Percentiles rank a stretch among this genome's conserved stretches.
Evolutionary conservation across 306 rosid genomes (phyloP).

Genomic region (Canavalia ensiformis): DNA sequence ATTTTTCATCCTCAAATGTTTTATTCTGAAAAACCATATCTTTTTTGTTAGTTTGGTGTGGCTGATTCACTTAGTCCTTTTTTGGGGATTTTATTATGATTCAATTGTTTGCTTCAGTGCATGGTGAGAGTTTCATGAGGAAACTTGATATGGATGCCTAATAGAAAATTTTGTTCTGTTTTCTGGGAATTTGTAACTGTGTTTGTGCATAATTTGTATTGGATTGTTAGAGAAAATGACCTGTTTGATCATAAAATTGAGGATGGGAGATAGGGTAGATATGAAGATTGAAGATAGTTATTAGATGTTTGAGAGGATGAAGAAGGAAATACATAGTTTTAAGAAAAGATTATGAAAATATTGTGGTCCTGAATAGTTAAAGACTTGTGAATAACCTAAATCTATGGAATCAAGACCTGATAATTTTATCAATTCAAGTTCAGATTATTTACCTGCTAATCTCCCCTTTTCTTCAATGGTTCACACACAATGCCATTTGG

Average conservation of each 20-base stretch:
- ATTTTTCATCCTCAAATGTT: not conserved
- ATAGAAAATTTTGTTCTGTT: conserved; percentile 12
- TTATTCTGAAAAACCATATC: not conserved
- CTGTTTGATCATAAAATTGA: not conserved
- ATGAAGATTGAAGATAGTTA: no score
- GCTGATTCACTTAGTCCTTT: conserved; percentile 2
- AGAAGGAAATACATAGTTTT: not conserved
- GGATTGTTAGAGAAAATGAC: not conserved
- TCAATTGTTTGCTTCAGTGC: not conserved
- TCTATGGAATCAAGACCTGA: not conserved
- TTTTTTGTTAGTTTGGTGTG: not conserved
- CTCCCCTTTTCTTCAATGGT: not conserved
- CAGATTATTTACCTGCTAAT: not conserved
- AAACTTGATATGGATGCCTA: conserved; percentile 11
- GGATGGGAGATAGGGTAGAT: not conserved
- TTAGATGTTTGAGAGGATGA: not conserved
- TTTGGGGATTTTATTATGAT: not conserved
- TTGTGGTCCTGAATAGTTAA: not conserved
- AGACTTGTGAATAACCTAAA: not conserved
- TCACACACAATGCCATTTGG: not conserved
- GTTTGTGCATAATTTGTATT: not conserved
- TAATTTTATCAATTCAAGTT: conserved; percentile 1
- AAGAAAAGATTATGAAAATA: not conserved
- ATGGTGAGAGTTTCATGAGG: conserved; percentile 15
- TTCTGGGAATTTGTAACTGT: not conserved